These are phyloP conservation scores for Phaffia australis DNA, from an alignment of 768 basidiomycete species.

Conservation along the genomic window DNA sequence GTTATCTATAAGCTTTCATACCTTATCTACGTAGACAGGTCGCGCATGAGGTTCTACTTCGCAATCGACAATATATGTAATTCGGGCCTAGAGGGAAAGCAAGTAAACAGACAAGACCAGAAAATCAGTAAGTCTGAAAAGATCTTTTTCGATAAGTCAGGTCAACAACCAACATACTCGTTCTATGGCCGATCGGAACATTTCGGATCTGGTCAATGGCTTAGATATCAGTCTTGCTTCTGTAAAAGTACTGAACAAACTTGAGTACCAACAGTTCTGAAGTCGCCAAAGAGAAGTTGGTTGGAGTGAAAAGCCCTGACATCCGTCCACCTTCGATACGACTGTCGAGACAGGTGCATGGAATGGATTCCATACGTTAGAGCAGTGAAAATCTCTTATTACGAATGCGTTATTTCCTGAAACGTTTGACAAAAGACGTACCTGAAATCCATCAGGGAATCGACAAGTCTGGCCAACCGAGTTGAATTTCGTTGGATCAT, in stretches of 20 bases:
- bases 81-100: not conserved
- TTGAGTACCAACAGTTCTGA: constrained; percentile 29
- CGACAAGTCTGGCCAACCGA: constrained; percentile 38
- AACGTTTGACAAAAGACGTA: no score
- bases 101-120: no score
- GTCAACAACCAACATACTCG: constrained; percentile 26
- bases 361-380: not conserved
- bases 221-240: no score
- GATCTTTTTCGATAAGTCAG: not conserved
- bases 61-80: constrained; percentile 34
- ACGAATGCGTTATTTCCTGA: constrained; percentile 30
- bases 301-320: constrained; percentile 36
- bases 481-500: constrained; percentile 35
- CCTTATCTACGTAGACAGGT: constrained; percentile 35
- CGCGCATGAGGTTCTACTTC: constrained; percentile 27
- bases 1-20: no score
- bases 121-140: not conserved
- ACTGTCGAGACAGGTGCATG: not conserved
- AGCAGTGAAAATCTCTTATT: not conserved
- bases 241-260: no score
- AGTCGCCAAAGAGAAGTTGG: constrained; percentile 35
- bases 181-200: constrained; percentile 40
- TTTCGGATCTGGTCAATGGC: constrained; percentile 25
- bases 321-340: constrained; percentile 33
- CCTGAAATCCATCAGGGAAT: constrained; percentile 41